Evolutionary conservation across 1,139 yeast genomes (phyloP), one percentile per base, ranked within the genome.

Genomic region (Blastobotrys indianensis): DNA sequence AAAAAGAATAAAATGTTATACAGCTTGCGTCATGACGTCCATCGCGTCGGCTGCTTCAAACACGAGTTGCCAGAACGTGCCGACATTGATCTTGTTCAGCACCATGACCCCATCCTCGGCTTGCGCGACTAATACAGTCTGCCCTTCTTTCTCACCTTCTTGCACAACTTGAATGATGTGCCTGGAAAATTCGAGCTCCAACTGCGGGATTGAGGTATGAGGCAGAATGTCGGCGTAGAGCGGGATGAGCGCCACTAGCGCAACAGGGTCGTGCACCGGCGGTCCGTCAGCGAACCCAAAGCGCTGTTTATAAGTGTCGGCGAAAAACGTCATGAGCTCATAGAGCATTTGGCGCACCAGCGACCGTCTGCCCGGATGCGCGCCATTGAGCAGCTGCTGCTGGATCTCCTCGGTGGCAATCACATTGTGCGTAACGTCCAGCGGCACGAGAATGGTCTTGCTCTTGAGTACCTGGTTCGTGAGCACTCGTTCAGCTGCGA

Each of bases 191-290:
- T 60, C 54, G 36, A 67, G 57, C 11, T 56, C 61, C 15, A 56
- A 46, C 12, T 51, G 53, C 30, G 52, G 55, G 20, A 47, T 32
- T 6, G 55, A 55, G 10, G 59, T 60, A 4, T 36, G 37, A 3
- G 39, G n/a, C 2, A 42, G 17, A 28, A 31, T 32, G 31, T 56
- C 53, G 11, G 67, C 64, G 35, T 68, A 66, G 29, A 74, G 56
- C 33, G 82, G 78, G 38, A 84, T 61, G 23, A 84, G 59, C 0
- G 77, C 77, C 44, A 75, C 79, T 2, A 85, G 69, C 0, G 95
- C 86, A 39, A 85, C 65, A 0, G 95, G 94, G 59, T 86, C 95
- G 62, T 87, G 95, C 1, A 85, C 73, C 1, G 94, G 90, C 1
- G 94, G 92, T 0, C 94, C 94, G 2, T 62, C 55, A 2, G 50